A percentile compares a stretch with the other conserved stretches of the same genome.
These are phyloP conservation scores for Typha latifolia DNA, from an alignment of 176 grass and related monocot genomes.

Conservation along the genomic window DNA sequence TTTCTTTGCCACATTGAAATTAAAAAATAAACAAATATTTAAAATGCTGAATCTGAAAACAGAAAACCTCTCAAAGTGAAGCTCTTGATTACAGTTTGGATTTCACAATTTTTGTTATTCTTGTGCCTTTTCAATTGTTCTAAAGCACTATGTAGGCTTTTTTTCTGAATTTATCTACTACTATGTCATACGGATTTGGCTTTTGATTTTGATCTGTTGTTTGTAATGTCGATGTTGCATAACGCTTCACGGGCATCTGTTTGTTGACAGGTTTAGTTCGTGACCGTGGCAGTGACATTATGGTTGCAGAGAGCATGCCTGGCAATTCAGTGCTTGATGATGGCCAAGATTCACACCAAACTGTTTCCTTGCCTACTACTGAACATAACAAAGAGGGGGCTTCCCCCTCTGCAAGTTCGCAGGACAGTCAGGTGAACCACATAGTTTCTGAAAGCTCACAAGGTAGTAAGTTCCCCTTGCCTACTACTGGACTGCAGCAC, in stretches of 20 bases:
- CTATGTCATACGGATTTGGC: background rate
- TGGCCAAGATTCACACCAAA: background rate
- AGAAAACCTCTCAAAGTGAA: background rate
- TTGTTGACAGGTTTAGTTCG: conserved; percentile 17
- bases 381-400: background rate
- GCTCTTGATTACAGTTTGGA: background rate
- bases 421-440: background rate
- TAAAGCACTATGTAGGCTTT: background rate
- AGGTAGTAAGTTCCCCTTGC: background rate
- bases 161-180: background rate
- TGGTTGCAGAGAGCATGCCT: background rate
- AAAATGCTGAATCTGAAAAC: background rate
- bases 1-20: too few species aligned
- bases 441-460: too few species aligned
- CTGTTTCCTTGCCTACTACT: background rate
- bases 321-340: conserved; percentile 5
- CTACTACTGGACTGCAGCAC: background rate
- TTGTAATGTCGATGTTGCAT: conserved; percentile 1
- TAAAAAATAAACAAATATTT: too few species aligned
- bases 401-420: conserved; percentile 21
- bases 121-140: background rate
- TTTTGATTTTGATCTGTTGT: conserved; percentile 1
- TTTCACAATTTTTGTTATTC: background rate
- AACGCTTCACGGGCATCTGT: background rate
- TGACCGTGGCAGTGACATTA: conserved; percentile 6